These are phyloP conservation scores for Aspergillus pseudotamarii DNA, from an alignment of 2,329 filamentous ascomycete genomes.

Conservation along the genomic window DNA sequence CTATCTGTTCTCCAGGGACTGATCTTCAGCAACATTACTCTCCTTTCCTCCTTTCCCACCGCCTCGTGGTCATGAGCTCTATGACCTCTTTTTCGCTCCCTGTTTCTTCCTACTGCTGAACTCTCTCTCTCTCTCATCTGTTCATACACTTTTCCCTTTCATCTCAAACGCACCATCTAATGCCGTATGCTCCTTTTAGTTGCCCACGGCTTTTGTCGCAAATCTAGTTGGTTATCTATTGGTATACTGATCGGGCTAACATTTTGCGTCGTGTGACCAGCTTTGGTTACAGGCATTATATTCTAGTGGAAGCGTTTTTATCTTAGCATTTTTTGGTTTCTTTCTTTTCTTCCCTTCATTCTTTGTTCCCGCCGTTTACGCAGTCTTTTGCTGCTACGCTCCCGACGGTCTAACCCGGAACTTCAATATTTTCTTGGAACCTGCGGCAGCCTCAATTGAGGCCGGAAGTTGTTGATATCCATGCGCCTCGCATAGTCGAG, in stretches of 20 bases:
- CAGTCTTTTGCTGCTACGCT: neutral
- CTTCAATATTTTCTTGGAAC: neutral
- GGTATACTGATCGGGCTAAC: neutral
- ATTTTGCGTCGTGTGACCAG: neutral
- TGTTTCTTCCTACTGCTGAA: conserved; percentile 16
- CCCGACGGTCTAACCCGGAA: neutral
- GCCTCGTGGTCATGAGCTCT: conserved; percentile 21
- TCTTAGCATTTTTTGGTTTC: neutral
- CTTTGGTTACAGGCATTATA: neutral
- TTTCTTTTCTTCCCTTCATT: neutral
- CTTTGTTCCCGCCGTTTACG: neutral
- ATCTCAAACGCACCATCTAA: neutral
- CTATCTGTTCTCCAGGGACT: conserved; percentile 6
- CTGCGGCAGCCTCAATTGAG: conserved; percentile 9
- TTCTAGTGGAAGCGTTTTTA: neutral
- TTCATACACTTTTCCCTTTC: too few species aligned
- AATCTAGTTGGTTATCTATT: neutral
- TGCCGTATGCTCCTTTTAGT: neutral
- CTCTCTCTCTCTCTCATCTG: neutral
- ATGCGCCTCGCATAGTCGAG: conserved; percentile 17
- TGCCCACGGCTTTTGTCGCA: neutral
- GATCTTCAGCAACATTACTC: conserved; percentile 20
- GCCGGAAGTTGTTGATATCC: conserved; percentile 11
- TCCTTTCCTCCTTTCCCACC: conserved; percentile 20
- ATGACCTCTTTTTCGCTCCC: conserved; percentile 18